Evolutionary conservation across 2,329 filamentous ascomycete genomes (phyloP), one percentile per base, ranked within the genome.

Genomic region (Septoria petroselini): DNA sequence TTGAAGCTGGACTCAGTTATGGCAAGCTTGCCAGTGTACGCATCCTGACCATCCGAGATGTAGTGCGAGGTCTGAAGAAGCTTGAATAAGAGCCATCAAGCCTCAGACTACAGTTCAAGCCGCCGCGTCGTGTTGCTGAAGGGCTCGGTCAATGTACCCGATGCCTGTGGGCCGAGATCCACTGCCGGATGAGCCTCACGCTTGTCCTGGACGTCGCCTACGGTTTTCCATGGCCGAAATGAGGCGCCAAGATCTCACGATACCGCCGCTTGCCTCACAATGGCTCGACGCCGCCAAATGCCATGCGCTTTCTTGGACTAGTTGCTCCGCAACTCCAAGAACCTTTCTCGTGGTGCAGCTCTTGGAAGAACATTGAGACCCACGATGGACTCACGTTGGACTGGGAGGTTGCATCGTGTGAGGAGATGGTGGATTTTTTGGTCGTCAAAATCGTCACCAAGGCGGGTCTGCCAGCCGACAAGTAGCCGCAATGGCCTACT

Each of bases 291-390:
- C 51, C 48, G 44, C 50, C 48, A 52, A 38, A 44, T 44, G 52
- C 48, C 14, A 47, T 53, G 54, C 51, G 46, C 34, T 37, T 23
- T 33, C 44, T 41, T 27, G 35, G 44, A 27, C 45, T 51, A 50
- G 41, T 45, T 44, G 19, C 34, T 33, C 39, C 29, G 45, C 15
- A 42, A 40, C 18, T 50, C 27, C 31, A 46, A 27, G 33, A 40
- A 40, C 17, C 41, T 40, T 6, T 48, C 39, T 44, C 37, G 43
- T 18, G 17, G 44, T 17, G 17, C 38, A 25, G 33, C 21, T 27
- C 25, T 40, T 38, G 14, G 34, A 6, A 19, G 44, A 45, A 17
- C 44, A 34, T 15, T 31, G 34, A 18, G 14, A 17, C 19, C 21
- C 14, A 31, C 29, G 21, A 39, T 31, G 34, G 48, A 21, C 30